A percentile compares a stretch with the other conserved stretches of the same genome.
phyloP scores from a whole-genome alignment of 2,329 filamentous ascomycete species.

The Verticillium nonalfalfae region DNA sequence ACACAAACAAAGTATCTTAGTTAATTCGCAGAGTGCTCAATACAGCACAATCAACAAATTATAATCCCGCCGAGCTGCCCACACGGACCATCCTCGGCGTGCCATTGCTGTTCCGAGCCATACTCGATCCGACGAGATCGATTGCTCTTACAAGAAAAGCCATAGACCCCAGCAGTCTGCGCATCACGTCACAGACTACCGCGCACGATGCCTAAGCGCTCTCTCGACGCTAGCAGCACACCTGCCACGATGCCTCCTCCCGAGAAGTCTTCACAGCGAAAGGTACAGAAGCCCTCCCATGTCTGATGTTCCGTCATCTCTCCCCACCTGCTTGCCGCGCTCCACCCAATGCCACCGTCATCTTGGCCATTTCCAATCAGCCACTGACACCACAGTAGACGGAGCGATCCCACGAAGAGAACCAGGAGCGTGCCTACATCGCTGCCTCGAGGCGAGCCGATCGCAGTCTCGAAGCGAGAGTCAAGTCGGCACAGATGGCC shows the following conservation, averaged over 20 bases:
- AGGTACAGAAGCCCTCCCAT: constrained; percentile 13
- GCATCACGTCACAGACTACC: constrained; percentile 3
- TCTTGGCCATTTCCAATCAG: neutral
- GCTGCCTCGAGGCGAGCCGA: constrained; percentile 84
- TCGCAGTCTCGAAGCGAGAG: constrained; percentile 76
- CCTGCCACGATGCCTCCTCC: constrained; percentile 20
- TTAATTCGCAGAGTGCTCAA: neutral
- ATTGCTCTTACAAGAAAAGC: neutral
- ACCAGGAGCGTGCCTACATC: constrained; percentile 85
- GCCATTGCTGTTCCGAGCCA: neutral
- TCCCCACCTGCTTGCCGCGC: neutral
- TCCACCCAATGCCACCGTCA: neutral
- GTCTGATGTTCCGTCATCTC: neutral
- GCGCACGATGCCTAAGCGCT: constrained; percentile 31
- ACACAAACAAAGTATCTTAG: neutral
- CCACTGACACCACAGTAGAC: constrained; percentile 38
- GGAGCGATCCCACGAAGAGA: constrained; percentile 72
- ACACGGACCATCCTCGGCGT: neutral
- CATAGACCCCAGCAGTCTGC: neutral
- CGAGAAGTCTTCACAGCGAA: constrained; percentile 16
- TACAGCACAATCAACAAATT: neutral
- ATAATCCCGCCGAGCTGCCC: neutral
- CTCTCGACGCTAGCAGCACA: constrained; percentile 19
- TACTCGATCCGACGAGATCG: neutral
- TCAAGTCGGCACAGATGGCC: constrained; percentile 80